Percentiles rank a stretch among this genome's conserved stretches.
Evolutionary conservation across 257 asterid genomes (phyloP).

Genomic region (Marsdenia floribunda): DNA sequence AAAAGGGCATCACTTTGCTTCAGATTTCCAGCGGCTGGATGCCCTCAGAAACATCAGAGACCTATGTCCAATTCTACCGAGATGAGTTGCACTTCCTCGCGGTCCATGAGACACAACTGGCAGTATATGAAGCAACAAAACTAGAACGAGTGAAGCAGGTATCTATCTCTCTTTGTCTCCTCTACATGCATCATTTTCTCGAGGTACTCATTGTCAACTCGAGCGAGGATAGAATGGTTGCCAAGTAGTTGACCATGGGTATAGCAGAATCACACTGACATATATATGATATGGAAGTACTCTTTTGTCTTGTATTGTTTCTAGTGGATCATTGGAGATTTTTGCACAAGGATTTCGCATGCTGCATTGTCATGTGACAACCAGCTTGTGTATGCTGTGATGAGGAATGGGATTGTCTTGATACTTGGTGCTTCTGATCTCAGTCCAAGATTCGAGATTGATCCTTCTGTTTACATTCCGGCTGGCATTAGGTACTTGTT

Average conservation of each 20-base stretch:
- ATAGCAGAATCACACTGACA: background rate
- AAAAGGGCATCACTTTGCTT: slow-evolving; percentile 39
- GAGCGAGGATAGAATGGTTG: too few relatives aligned
- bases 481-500: slow-evolving; percentile 30
- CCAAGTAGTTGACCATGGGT: too few relatives aligned
- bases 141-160: slow-evolving; percentile 68
- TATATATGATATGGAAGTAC: background rate
- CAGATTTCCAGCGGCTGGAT: slow-evolving; percentile 49
- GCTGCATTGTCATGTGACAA: slow-evolving; percentile 62
- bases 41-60: slow-evolving; percentile 48
- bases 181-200: too few relatives aligned
- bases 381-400: slow-evolving; percentile 45
- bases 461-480: slow-evolving; percentile 60
- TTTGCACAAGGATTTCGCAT: slow-evolving; percentile 51
- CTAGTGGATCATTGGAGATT: slow-evolving; percentile 67
- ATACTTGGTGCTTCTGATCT: slow-evolving; percentile 54
- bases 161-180: background rate
- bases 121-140: slow-evolving; percentile 51
- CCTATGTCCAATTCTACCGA: slow-evolving; percentile 45
- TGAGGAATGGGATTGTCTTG: slow-evolving; percentile 57
- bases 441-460: slow-evolving; percentile 57
- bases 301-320: background rate
- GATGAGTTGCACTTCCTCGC: slow-evolving; percentile 59
- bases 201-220: too few relatives aligned
- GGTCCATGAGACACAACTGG: slow-evolving; percentile 75